Conservation (phyloP, 1,284 basidiomycete genomes). For the Cerioporus squamosus region DNA sequence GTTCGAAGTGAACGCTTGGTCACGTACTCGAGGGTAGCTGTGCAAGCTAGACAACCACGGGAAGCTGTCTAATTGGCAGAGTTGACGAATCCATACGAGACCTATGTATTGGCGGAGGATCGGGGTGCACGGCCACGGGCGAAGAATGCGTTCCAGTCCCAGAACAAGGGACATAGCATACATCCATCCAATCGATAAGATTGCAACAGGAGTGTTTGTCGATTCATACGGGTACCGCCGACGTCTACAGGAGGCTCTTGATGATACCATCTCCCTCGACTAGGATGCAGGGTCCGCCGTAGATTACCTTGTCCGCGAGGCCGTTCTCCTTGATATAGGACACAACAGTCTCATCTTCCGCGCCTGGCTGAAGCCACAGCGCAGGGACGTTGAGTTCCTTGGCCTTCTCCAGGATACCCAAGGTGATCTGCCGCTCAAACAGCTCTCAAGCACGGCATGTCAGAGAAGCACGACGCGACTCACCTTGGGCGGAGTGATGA, state of each 20-base stretch:
- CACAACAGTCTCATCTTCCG: conserved; percentile 63
- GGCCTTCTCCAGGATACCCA: conserved; percentile 65
- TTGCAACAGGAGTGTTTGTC: too few relatives aligned
- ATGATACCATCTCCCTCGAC: conserved; percentile 67
- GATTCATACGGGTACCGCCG: too few relatives aligned
- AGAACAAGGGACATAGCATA: too few relatives aligned
- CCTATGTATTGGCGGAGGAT: too few relatives aligned
- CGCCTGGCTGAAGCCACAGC: conserved; percentile 89
- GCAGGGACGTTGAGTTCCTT: conserved; percentile 64
- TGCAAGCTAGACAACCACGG: too few relatives aligned
- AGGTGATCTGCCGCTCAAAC: conserved; percentile 55
- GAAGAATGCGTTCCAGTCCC: too few relatives aligned
- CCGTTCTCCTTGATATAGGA: conserved; percentile 57
- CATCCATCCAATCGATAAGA: too few relatives aligned
- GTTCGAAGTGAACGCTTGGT: too few relatives aligned
- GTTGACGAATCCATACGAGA: too few relatives aligned
- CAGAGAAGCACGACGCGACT: background rate
- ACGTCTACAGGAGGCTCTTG: conserved; percentile 31
- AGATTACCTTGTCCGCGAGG: conserved; percentile 64
- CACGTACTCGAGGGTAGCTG: too few relatives aligned
- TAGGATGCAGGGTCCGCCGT: conserved; percentile 78
- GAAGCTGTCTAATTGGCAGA: too few relatives aligned
- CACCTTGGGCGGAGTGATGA: background rate
- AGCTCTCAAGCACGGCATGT: background rate
- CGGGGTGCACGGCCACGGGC: too few relatives aligned